A percentile compares a stretch with the other conserved stretches of the same genome.
These are phyloP conservation scores for Gamsiella multidivaricata DNA, from an alignment of 192 early-diverging fungal genomes.

Conservation along the genomic window DNA sequence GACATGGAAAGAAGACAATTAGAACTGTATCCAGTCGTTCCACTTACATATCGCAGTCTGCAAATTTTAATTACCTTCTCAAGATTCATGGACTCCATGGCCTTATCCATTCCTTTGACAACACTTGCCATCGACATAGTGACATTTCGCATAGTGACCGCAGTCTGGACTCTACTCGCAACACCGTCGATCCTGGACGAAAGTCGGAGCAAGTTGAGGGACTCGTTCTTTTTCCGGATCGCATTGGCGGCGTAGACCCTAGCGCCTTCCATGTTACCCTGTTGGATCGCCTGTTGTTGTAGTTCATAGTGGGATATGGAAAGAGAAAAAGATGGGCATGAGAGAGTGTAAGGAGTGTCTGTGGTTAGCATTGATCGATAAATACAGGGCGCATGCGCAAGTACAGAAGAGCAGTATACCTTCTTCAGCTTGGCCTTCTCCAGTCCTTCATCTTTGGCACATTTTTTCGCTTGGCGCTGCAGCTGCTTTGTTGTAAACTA, in stretches of 20 bases:
- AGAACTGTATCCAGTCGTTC: too few relatives aligned
- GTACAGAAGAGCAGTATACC: slow-evolving; percentile 57
- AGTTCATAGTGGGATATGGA: neutral
- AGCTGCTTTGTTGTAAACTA: slow-evolving; percentile 95
- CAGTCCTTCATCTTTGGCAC: slow-evolving; percentile 82
- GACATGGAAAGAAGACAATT: too few relatives aligned
- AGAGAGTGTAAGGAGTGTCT: too few relatives aligned
- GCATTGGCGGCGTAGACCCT: slow-evolving; percentile 94
- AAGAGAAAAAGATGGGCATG: too few relatives aligned
- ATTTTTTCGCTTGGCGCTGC: slow-evolving; percentile 85
- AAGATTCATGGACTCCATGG: slow-evolving; percentile 95
- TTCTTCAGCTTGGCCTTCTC: slow-evolving; percentile 93
- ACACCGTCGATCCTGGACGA: slow-evolving; percentile 94
- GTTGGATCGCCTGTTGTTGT: slow-evolving; percentile 83
- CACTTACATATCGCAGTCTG: too few relatives aligned
- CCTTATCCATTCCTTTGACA: slow-evolving; percentile 94
- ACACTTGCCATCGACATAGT: slow-evolving; percentile 87
- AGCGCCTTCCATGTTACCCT: slow-evolving; percentile 92
- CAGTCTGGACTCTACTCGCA: slow-evolving; percentile 91
- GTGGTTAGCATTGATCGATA: neutral
- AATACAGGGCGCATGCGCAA: neutral
- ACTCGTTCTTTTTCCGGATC: slow-evolving; percentile 97
- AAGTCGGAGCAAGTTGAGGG: slow-evolving; percentile 87
- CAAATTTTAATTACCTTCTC: slow-evolving; percentile 93
- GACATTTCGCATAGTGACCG: slow-evolving; percentile 89